A percentile compares a stretch with the other conserved stretches of the same genome.
Conservation (phyloP, 2,329 filamentous ascomycete species). For the Stenocarpella maydis region DNA sequence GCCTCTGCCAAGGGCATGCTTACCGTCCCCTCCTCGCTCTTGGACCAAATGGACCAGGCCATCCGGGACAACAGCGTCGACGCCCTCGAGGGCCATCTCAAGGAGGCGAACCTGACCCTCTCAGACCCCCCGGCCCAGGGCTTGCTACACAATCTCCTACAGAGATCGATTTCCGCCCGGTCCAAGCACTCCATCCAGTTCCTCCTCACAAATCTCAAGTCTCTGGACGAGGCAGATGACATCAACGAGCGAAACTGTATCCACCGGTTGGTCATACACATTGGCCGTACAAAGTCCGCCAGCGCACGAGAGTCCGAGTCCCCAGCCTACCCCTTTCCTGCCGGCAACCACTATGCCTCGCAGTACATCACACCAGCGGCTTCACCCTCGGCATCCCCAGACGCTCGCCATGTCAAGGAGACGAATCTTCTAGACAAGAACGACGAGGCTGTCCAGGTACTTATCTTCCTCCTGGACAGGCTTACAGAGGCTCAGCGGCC, state of each 20-base stretch:
- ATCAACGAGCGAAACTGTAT: conserved; percentile 95
- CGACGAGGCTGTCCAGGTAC: conserved; percentile 78
- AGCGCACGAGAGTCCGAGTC: conserved; percentile 56
- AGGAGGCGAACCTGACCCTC: conserved; percentile 63
- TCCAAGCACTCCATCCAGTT: conserved; percentile 75
- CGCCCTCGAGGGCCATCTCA: conserved; percentile 63
- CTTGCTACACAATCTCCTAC: conserved; percentile 80
- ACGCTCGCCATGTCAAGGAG: conserved; percentile 71
- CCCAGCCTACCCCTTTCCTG: conserved; percentile 58
- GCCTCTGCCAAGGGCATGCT: conserved; percentile 79
- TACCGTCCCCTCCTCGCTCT: conserved; percentile 71
- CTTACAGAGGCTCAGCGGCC: conserved; percentile 72
- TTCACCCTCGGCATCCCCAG: conserved; percentile 68
- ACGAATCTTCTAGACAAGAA: conserved; percentile 64
- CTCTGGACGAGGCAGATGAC: conserved; percentile 86
- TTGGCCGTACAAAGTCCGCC: conserved; percentile 75
- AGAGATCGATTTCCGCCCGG: conserved; percentile 77
- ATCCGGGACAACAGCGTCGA: conserved; percentile 73
- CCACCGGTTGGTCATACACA: conserved; percentile 90
- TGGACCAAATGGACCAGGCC: conserved; percentile 77
- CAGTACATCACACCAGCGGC: conserved; percentile 84
- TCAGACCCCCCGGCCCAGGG: conserved; percentile 66
- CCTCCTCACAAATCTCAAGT: conserved; percentile 73
- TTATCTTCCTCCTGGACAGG: conserved; percentile 69
- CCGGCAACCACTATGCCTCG: conserved; percentile 64